A percentile compares a stretch with the other conserved stretches of the same genome.
Evolutionary conservation across 371 early-diverging fungal genomes (phyloP).

Genomic region (Capniomyces stellatus): DNA sequence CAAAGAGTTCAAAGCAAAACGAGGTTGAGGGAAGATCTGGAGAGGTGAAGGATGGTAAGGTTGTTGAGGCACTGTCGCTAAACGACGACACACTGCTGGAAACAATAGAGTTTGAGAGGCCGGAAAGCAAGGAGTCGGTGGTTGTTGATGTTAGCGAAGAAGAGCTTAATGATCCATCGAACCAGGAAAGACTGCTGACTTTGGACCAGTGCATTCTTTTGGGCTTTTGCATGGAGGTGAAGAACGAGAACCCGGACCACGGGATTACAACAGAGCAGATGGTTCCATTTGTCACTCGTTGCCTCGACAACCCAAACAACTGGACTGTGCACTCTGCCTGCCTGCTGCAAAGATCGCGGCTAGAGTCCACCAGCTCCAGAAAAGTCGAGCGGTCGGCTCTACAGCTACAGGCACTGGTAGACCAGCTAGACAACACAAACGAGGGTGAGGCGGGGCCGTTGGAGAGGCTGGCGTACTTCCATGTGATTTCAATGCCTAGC

Average conservation of each 20-base stretch:
- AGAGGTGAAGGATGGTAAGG: background rate
- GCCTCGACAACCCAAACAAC: constrained; percentile 81
- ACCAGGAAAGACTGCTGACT: constrained; percentile 31
- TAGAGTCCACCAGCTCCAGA: constrained; percentile 69
- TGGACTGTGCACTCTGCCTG: constrained; percentile 95
- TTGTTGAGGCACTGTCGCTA: constrained; percentile 32
- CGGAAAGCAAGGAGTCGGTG: constrained; percentile 45
- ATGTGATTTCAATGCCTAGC: constrained; percentile 56
- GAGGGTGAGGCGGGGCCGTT: constrained; percentile 42
- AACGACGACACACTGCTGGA: constrained; percentile 89
- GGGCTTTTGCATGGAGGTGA: constrained; percentile 77
- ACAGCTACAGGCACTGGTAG: constrained; percentile 85
- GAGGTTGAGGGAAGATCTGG: constrained; percentile 5
- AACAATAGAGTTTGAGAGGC: constrained; percentile 28
- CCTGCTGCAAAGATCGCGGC: constrained; percentile 66
- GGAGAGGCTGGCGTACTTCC: constrained; percentile 68
- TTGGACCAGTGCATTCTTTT: constrained; percentile 81
- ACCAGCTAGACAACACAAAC: constrained; percentile 46
- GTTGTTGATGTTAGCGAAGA: background rate
- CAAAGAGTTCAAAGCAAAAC: constrained; percentile 41
- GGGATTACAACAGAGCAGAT: constrained; percentile 86
- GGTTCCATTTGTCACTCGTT: constrained; percentile 76
- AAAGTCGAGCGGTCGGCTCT: constrained; percentile 81
- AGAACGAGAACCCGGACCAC: constrained; percentile 79
- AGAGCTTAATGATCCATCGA: constrained; percentile 6